Conservation (phyloP, 2,329 filamentous ascomycete genomes). For the Plenodomus tracheiphilus region DNA sequence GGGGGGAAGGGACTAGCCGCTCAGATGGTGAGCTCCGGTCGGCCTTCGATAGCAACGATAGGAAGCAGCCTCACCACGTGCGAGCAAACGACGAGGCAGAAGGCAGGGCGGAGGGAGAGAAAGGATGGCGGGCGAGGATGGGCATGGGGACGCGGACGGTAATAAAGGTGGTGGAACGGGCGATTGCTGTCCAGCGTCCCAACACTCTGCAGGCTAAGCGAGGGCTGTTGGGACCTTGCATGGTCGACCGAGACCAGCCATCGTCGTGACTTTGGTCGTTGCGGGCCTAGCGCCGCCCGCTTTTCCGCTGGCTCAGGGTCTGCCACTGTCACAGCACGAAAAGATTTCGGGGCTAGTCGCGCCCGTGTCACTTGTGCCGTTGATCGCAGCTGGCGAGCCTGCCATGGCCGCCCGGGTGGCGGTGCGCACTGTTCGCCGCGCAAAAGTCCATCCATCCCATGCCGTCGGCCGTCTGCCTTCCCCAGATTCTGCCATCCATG, state of each 20-base stretch:
- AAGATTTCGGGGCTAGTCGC: slow-evolving; percentile 31
- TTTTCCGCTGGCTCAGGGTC: slow-evolving; percentile 25
- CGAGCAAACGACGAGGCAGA: slow-evolving; percentile 23
- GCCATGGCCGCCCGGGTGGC: slow-evolving; percentile 19
- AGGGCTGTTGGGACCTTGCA: slow-evolving; percentile 40
- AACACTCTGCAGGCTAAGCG: slow-evolving; percentile 32
- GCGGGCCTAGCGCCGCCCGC: slow-evolving; percentile 19
- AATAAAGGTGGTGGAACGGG: slow-evolving; percentile 34
- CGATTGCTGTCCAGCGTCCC: slow-evolving; percentile 28
- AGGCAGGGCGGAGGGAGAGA: slow-evolving; percentile 21
- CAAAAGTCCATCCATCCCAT: slow-evolving; percentile 11
- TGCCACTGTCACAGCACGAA: slow-evolving; percentile 25
- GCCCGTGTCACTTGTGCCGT: slow-evolving; percentile 9
- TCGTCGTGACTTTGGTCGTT: slow-evolving; percentile 23
- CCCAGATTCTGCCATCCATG: slow-evolving; percentile 22
- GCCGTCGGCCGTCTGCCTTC: slow-evolving; percentile 17
- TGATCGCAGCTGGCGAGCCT: slow-evolving; percentile 27
- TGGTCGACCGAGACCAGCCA: slow-evolving; percentile 24
- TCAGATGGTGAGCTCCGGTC: slow-evolving; percentile 22
- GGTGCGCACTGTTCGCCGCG: slow-evolving; percentile 13
- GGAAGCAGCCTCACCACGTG: slow-evolving; percentile 20
- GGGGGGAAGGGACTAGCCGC: slow-evolving; percentile 16
- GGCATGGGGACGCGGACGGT: slow-evolving; percentile 11
- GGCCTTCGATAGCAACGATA: slow-evolving; percentile 18
- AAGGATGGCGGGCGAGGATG: slow-evolving; percentile 16